A percentile compares a stretch with the other conserved stretches of the same genome.
Evolutionary conservation across 305 asterid species (phyloP).

Genomic region (Striga hermonthica): DNA sequence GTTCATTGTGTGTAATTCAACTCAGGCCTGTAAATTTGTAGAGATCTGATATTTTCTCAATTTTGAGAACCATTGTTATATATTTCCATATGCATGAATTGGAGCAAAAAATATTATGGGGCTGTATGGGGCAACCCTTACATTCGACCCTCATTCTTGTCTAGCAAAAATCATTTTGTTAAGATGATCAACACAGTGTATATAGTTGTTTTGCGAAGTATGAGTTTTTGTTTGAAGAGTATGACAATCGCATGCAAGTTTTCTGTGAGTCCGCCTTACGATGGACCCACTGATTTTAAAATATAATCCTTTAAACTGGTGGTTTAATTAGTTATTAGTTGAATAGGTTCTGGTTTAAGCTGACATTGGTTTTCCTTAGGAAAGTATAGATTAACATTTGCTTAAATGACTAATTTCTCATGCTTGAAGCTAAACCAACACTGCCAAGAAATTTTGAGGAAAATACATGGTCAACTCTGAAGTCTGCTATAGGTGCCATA

Average conservation of each 20-base stretch:
- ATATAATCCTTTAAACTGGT: conserved; percentile 15
- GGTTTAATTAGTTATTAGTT: neutral
- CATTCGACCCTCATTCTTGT: too few relatives aligned
- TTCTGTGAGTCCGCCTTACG: too few relatives aligned
- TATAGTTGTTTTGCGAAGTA: too few relatives aligned
- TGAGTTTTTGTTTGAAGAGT: too few relatives aligned
- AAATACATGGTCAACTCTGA: conserved; percentile 83
- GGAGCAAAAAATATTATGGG: neutral
- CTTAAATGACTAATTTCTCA: conserved; percentile 26
- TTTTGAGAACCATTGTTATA: neutral
- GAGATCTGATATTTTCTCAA: conserved; percentile 34
- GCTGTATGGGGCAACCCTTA: too few relatives aligned
- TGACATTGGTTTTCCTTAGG: neutral
- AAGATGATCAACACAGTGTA: too few relatives aligned
- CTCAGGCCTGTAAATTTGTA: conserved; percentile 4
- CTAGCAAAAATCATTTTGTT: too few relatives aligned
- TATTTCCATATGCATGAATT: conserved; percentile 21
- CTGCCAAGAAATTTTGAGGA: conserved; percentile 88
- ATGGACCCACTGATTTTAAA: too few relatives aligned
- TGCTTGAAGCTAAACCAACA: conserved; percentile 68
- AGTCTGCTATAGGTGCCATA: conserved; percentile 87
- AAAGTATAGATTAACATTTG: neutral
- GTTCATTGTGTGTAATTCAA: conserved; percentile 18
- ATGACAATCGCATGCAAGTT: too few relatives aligned
- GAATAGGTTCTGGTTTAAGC: neutral